A percentile compares a stretch with the other conserved stretches of the same genome.
Evolutionary conservation across 75 land plant species (phyloP).

Genomic region (Picea sitchensis): DNA sequence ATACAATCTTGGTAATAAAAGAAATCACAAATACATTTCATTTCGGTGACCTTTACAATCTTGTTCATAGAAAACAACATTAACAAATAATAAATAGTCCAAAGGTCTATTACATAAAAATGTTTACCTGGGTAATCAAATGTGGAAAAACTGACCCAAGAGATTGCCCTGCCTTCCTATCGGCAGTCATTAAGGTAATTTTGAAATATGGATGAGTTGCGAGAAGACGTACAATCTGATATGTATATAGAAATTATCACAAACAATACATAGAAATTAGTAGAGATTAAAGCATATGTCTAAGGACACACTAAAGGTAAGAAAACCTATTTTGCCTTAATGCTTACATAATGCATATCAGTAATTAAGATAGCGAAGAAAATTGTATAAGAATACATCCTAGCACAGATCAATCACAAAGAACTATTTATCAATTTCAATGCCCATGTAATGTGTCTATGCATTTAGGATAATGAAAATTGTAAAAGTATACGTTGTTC

Average conservation of each 20-base stretch:
- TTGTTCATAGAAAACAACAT: not conserved
- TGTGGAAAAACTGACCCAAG: constrained; percentile 93
- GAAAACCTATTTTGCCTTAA: not conserved
- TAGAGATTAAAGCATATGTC: not conserved
- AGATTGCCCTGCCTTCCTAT: constrained; percentile 95
- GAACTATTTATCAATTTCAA: not conserved
- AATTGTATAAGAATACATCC: not conserved
- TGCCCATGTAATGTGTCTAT: not conserved
- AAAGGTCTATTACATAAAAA: not conserved
- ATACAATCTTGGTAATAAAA: not conserved
- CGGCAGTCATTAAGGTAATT: constrained; percentile 90
- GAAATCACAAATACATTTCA: not conserved
- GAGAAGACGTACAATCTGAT: constrained; percentile 79
- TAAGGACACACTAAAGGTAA: not conserved
- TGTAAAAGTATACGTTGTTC: not conserved
- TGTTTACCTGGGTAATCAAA: constrained; percentile 65
- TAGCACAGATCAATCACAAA: not conserved
- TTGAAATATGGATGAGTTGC: constrained; percentile 82
- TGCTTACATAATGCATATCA: not conserved
- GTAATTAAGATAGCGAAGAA: not conserved
- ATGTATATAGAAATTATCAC: not conserved
- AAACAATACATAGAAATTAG: not conserved
- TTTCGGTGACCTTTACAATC: not conserved
- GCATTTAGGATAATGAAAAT: not conserved
- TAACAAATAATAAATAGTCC: not conserved